phyloP scores from a whole-genome alignment of 2,329 filamentous ascomycete species.

The Blastomyces parvus region DNA sequence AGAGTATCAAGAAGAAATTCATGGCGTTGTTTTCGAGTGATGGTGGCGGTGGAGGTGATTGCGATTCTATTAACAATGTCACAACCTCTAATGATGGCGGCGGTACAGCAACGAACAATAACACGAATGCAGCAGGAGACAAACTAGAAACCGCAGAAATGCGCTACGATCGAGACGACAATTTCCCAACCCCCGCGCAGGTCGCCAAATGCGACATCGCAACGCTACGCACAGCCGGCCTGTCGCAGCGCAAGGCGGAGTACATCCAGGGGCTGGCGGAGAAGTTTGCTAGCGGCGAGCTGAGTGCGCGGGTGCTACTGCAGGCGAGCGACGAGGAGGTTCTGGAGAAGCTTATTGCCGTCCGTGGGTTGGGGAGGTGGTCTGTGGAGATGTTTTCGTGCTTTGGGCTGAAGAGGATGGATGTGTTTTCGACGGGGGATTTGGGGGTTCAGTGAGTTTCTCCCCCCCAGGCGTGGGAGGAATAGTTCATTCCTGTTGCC shows the following conservation, averaged over 20 bases:
- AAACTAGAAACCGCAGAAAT: constrained; percentile 14
- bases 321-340: constrained; percentile 78
- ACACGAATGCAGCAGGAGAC: neutral
- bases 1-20: constrained; percentile 80
- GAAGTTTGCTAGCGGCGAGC: constrained; percentile 66
- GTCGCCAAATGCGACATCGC: constrained; percentile 57
- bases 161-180: constrained; percentile 10
- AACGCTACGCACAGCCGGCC: constrained; percentile 68
- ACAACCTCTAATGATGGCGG: neutral
- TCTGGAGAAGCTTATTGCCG: constrained; percentile 68
- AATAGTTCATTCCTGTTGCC: neutral
- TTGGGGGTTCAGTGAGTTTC: constrained; percentile 68
- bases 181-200: constrained; percentile 67
- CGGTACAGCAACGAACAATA: neutral
- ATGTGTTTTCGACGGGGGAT: constrained; percentile 88
- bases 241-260: constrained; percentile 91
- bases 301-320: constrained; percentile 66
- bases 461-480: neutral
- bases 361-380: constrained; percentile 81
- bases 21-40: constrained; percentile 56
- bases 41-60: neutral
- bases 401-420: constrained; percentile 87
- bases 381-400: constrained; percentile 97
- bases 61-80: neutral
- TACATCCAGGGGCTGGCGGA: constrained; percentile 79